Evolutionary conservation across 2,329 filamentous ascomycete genomes (phyloP), one percentile per base, ranked within the genome.

Genomic region (Phyllosticta capitalensis): DNA sequence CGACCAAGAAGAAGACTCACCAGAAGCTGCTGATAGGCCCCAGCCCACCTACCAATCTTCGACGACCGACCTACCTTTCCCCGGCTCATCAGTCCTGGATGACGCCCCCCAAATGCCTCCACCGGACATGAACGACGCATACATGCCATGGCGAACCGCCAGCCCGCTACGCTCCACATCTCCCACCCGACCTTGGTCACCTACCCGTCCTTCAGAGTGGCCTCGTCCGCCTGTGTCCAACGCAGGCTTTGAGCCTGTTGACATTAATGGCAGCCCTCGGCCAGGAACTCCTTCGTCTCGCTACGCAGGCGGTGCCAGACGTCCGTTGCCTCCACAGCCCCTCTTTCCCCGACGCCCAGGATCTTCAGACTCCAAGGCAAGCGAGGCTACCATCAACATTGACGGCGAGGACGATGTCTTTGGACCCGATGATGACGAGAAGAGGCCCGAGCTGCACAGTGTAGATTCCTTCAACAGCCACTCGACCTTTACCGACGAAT

Each of bases 271-370:
- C 54, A 92, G 84, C 63, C 92, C 94, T 6, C 79, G 94, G 61
- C 92, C 94, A 1, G 92, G 92, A 5, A 96, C 92, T 0, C 91
- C 92, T 1, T 91, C 91, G 0, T 92, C 90, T 1, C 82, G 85
- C 70, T 96, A 97, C 71, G 89, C 91, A 20, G 89, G 91, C 3
- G 95, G 90, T 69, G 90, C 92, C 10, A 84, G 90, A 65, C 83
- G 92, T 59, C 92, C 92, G 3, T 79, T 97, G 30, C 94, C 94
- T 2, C 90, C 91, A 0, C 90, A 91, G 28, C 94, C 94, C 3
- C 78, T 96, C 9, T 97, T 96, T 69, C 83, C 87, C 2, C 78
- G 79, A 4, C 77, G 71, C 63, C 78, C 76, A 2, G 66, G 72
- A 1, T 77, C 76, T 1, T 70, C 74, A 54, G 74, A 75, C 51